A percentile compares a stretch with the other conserved stretches of the same genome.
phyloP scores from a whole-genome alignment of 495 filamentous ascomycete genomes.

The Penicillium argentinense region DNA sequence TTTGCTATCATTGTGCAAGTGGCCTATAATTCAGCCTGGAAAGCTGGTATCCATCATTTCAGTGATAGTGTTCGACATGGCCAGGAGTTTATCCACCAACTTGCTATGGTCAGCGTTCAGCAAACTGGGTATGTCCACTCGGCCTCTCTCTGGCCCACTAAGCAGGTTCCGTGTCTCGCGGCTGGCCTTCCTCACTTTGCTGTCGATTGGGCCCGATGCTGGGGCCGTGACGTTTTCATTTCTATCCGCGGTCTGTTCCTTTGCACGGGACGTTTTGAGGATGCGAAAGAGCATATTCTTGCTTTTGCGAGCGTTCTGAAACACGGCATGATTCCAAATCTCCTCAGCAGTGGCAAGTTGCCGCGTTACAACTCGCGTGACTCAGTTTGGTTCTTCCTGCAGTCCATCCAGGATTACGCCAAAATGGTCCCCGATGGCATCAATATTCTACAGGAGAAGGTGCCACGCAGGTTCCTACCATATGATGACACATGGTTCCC shows the following conservation, averaged over 20 bases:
- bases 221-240: conserved; percentile 97
- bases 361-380: conserved; percentile 97
- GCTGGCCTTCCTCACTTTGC: conserved; percentile 96
- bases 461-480: conserved; percentile 86
- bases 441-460: conserved; percentile 69
- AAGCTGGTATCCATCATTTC: conserved; percentile 76
- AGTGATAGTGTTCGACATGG: conserved; percentile 71
- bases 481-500: conserved; percentile 94
- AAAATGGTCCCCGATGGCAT: conserved; percentile 78
- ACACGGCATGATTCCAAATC: conserved; percentile 98
- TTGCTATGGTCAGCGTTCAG: conserved; percentile 88
- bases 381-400: conserved; percentile 96
- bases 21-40: conserved; percentile 79
- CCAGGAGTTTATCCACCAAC: conserved; percentile 79
- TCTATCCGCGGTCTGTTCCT: conserved; percentile 87
- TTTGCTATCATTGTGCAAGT: conserved; percentile 87
- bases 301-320: conserved; percentile 97
- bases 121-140: conserved; percentile 86
- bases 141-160: conserved; percentile 83
- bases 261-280: conserved; percentile 80
- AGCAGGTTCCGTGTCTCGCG: conserved; percentile 80
- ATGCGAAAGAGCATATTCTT: conserved; percentile 89
- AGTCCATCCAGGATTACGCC: conserved; percentile 91
- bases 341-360: conserved; percentile 79
- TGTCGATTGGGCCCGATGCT: conserved; percentile 90